Evolutionary conservation across 2,329 filamentous ascomycete genomes (phyloP).

Genomic region (Tolypocladium inflatum): DNA sequence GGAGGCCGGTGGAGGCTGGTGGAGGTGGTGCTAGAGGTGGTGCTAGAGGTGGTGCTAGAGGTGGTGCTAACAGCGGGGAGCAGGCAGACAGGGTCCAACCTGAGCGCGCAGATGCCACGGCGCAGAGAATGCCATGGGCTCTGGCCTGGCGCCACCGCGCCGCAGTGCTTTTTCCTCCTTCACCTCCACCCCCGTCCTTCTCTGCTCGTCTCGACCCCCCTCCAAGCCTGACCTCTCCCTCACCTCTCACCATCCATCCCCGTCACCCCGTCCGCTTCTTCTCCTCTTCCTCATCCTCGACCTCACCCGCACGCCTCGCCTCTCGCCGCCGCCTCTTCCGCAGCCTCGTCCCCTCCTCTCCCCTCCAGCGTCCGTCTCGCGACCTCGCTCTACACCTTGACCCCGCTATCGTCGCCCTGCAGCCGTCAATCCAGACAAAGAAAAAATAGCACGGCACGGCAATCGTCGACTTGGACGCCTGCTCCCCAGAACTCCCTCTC

Average conservation of each 20-base stretch:
- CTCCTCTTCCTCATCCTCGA: slow-evolving; percentile 10
- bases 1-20: background rate
- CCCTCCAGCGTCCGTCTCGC: slow-evolving; percentile 6
- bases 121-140: background rate
- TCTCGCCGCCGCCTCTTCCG: slow-evolving; percentile 3
- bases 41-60: background rate
- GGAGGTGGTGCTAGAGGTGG: background rate
- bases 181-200: slow-evolving; percentile 14
- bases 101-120: background rate
- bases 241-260: slow-evolving; percentile 11
- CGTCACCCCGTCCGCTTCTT: slow-evolving; percentile 9
- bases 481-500: background rate
- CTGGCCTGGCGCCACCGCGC: slow-evolving; percentile 4
- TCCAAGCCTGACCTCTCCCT: slow-evolving; percentile 11
- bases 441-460: background rate
- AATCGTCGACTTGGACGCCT: slow-evolving; percentile 5
- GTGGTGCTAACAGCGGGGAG: background rate
- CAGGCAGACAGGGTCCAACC: background rate
- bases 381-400: slow-evolving; percentile 9
- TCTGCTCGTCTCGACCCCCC: slow-evolving; percentile 1
- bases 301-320: slow-evolving; percentile 7
- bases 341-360: slow-evolving; percentile 4
- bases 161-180: slow-evolving; percentile 4
- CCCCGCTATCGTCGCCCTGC: slow-evolving; percentile 12
- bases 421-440: slow-evolving; percentile 2